Base-by-base conservation (phyloP, 2,329 filamentous ascomycete genomes). In the Penicillium sp. region DNA sequence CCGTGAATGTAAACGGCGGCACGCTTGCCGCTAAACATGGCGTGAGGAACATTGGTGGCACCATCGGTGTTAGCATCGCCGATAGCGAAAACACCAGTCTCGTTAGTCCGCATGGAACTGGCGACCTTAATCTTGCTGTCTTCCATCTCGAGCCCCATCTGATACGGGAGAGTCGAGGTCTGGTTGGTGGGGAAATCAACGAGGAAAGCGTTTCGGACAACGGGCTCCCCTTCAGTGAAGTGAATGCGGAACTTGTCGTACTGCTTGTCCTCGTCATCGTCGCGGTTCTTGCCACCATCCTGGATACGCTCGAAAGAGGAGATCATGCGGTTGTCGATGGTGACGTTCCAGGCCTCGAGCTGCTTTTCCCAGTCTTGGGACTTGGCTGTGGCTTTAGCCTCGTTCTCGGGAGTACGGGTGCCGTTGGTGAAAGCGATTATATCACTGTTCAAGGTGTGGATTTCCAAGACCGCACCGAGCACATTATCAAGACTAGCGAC, bases 51-150 rank as follows among this genome's bases (percentile, higher is more conserved):
- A 56, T 85, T 85, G 2, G 81, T 84, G 5, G 73, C 70, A n/a
- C 79, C 78, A 48, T 85, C 82, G 28, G 76, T 77, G 66, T 85
- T 86, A 8, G 78, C 78, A 54, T 86, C 83, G 0, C 83, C 83
- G 18, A 85, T 66, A 6, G 80, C 82, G 58, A 79, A 85, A 0
- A 85, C 76, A 1, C 81, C 81, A 0, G 69, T 62, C 4, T 83
- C 61, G 46, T 77, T 85, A 0, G 82, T 84, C 13, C 70, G 59
- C 51, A 81, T 70, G 0, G 76, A 78, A n/a, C 68, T 70, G 2
- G 66, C 52, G 0, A 74, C 76, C 0, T 70, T 67, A 13, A 84
- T 71, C 3, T 78, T 75, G 5, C 71, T 71, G 2, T 72, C 71
- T 5, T 40, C 44, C 9, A 66, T 66, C 7, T 83, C 65, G 6